Evolutionary conservation across 139 green algal species (phyloP).

Genomic region (Chlorella ohadii): DNA sequence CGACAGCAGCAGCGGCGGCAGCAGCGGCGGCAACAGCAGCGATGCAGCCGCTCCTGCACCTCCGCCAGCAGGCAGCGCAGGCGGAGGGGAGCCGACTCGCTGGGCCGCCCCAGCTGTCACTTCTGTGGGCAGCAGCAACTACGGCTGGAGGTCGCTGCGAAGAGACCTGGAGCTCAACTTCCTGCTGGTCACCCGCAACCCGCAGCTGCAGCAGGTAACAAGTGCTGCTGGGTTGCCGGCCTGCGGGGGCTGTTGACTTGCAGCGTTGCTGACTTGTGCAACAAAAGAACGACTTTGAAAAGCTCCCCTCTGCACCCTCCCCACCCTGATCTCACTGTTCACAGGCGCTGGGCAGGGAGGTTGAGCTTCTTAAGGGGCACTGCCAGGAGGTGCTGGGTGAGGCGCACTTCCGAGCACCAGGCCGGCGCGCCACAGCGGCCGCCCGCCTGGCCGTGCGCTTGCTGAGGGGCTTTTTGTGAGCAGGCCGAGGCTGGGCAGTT

Average conservation of each 20-base stretch:
- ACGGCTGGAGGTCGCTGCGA: constrained; percentile 45
- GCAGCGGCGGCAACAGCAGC: neutral
- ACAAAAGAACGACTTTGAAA: neutral
- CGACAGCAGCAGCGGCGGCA: neutral
- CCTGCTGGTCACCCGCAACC: constrained; percentile 39
- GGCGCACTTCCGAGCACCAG: constrained; percentile 2
- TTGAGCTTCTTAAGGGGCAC: neutral
- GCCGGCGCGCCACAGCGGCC: neutral
- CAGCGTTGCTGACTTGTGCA: too few relatives aligned
- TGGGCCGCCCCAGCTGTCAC: constrained; percentile 27
- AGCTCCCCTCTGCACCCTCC: neutral
- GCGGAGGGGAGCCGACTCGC: neutral
- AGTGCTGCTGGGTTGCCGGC: neutral
- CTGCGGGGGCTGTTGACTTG: neutral
- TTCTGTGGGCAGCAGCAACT: constrained; percentile 58
- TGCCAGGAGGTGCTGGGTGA: constrained; percentile 1
- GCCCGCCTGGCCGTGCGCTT: constrained; percentile 10
- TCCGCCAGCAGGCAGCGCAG: neutral
- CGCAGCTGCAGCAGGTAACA: constrained; percentile 6
- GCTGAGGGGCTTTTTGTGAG: constrained; percentile 29
- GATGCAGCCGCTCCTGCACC: neutral
- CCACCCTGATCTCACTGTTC: neutral
- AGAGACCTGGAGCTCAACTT: constrained; percentile 58
- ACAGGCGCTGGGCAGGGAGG: constrained; percentile 8
- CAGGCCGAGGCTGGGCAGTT: too few relatives aligned